Evolutionary conservation across 148 eudicot species (phyloP).

Genomic region (Diospyros lotus): DNA sequence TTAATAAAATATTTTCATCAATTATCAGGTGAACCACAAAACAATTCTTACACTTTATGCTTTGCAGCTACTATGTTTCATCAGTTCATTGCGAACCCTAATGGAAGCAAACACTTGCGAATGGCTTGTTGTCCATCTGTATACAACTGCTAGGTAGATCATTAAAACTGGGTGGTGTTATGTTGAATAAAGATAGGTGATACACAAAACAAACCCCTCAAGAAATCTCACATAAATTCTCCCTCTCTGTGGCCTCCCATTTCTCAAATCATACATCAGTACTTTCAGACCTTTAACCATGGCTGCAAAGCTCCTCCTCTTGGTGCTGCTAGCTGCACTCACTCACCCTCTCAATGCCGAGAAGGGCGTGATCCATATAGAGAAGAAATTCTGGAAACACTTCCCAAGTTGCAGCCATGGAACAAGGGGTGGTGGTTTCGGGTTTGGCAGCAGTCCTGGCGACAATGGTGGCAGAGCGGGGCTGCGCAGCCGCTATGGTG

Average conservation of each 20-base stretch:
- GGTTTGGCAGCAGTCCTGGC: slow-evolving; percentile 17
- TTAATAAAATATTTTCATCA: no score
- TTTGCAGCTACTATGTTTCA: no score
- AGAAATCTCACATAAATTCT: not conserved
- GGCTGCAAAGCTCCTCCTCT: slow-evolving; percentile 16
- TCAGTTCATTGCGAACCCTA: no score
- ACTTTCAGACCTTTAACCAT: slow-evolving; percentile 4
- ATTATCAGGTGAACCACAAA: no score
- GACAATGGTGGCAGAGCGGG: slow-evolving; percentile 7
- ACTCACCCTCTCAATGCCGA: slow-evolving; percentile 24
- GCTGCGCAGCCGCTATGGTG: not conserved
- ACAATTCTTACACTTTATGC: no score
- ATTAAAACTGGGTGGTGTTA: not conserved
- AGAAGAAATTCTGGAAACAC: slow-evolving; percentile 8
- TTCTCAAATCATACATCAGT: not conserved
- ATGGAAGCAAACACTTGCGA: not conserved
- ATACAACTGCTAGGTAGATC: slow-evolving; percentile 3
- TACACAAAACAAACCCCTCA: not conserved
- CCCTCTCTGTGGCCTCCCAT: not conserved
- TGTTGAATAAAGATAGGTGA: not conserved
- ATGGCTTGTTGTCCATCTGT: not conserved
- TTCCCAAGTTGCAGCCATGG: slow-evolving; percentile 5
- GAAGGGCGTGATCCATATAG: not conserved
- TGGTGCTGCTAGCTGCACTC: slow-evolving; percentile 27
- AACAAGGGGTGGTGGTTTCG: slow-evolving; percentile 12